Conservation (phyloP, 805 yeast genomes). For the Lipomyces kockii region DNA sequence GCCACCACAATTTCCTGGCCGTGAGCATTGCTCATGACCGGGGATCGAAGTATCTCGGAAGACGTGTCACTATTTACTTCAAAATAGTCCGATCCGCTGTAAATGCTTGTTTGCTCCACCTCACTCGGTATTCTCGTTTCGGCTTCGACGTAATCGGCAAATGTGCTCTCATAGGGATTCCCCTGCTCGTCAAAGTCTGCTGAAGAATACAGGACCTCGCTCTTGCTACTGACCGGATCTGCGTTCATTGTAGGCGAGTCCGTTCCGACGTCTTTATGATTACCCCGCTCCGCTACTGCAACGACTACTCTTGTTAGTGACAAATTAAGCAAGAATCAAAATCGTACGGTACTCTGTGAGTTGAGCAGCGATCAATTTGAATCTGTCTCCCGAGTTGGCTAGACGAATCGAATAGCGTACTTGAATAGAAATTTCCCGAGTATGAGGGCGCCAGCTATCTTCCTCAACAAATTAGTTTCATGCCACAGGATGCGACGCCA, state of each 20-base stretch:
- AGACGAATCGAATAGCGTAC: not conserved
- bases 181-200: not conserved
- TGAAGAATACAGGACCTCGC: not conserved
- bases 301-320: not conserved
- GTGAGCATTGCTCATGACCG: not conserved
- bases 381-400: not conserved
- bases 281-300: not conserved
- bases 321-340: not conserved
- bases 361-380: not conserved
- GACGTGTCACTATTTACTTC: conserved; percentile 8
- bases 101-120: not conserved
- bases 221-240: not conserved
- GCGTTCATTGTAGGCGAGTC: not conserved
- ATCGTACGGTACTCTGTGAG: not conserved
- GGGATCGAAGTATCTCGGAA: conserved; percentile 8
- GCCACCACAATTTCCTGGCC: not conserved
- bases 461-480: too few species aligned
- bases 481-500: not conserved
- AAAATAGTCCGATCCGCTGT: conserved; percentile 7
- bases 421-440: too few species aligned
- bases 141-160: not conserved
- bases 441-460: too few species aligned
- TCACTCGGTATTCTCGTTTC: not conserved
- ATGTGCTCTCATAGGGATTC: not conserved
- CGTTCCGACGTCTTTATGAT: not conserved